Conservation (phyloP, 371 early-diverging fungal species). For the Rhizopus delemar region DNA sequence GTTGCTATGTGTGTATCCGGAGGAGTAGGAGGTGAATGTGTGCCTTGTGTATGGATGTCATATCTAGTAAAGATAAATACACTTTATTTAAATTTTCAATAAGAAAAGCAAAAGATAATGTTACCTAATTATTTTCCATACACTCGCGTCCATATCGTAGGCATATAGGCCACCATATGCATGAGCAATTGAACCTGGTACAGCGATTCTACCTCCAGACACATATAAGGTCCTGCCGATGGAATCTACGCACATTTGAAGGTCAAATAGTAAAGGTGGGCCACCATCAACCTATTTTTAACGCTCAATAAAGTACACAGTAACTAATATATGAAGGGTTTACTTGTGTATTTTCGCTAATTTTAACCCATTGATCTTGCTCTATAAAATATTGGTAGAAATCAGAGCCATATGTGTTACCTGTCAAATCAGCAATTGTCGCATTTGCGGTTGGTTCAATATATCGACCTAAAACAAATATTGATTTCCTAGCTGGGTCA, state of each 20-base stretch:
- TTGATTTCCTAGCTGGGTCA: slow-evolving; percentile 69
- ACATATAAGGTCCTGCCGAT: slow-evolving; percentile 72
- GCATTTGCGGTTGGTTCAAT: slow-evolving; percentile 58
- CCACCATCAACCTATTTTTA: slow-evolving; percentile 64
- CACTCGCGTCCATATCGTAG: slow-evolving; percentile 61
- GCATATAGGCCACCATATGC: slow-evolving; percentile 87
- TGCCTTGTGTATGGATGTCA: neutral
- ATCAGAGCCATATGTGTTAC: slow-evolving; percentile 71
- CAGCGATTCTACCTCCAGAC: slow-evolving; percentile 86
- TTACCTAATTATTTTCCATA: slow-evolving; percentile 72
- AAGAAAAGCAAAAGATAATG: neutral
- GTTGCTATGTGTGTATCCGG: slow-evolving; percentile 57
- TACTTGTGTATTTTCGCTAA: slow-evolving; percentile 77
- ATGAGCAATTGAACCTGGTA: slow-evolving; percentile 55
- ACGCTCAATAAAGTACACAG: neutral
- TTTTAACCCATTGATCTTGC: slow-evolving; percentile 67
- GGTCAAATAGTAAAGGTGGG: slow-evolving; percentile 89
- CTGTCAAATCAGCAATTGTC: slow-evolving; percentile 37
- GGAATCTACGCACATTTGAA: slow-evolving; percentile 92
- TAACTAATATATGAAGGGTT: slow-evolving; percentile 10
- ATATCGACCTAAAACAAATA: slow-evolving; percentile 88
- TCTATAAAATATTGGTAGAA: slow-evolving; percentile 86
- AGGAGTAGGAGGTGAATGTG: slow-evolving; percentile 1
- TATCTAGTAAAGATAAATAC: neutral
- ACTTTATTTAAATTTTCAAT: slow-evolving; percentile 21